Conservation (phyloP, 768 basidiomycete species). For the Postia placenta region DNA sequence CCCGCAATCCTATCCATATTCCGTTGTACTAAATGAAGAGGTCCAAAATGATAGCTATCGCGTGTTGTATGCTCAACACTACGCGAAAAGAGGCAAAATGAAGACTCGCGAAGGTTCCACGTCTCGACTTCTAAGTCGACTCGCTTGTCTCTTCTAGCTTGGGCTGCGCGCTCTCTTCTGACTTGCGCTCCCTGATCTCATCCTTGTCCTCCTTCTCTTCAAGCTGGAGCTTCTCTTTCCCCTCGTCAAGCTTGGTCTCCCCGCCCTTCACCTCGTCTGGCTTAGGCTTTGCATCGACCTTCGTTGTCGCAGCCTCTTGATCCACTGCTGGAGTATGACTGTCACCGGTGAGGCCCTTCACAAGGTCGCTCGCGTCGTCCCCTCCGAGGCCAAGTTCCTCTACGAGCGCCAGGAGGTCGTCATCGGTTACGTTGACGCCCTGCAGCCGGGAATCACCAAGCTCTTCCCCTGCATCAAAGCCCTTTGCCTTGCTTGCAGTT, state of each 20-base stretch:
- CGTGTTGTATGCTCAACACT: no score
- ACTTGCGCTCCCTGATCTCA: no score
- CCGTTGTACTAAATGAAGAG: no score
- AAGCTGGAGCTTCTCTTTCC: conserved; percentile 6
- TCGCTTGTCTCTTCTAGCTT: no score
- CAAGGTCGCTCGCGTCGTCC: conserved; percentile 72
- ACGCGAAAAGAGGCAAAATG: no score
- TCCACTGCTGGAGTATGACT: conserved; percentile 10
- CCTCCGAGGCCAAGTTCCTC: conserved; percentile 71
- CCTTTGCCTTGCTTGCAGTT: conserved; percentile 32
- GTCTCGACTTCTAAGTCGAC: no score
- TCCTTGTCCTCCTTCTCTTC: conserved; percentile 9
- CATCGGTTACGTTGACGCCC: conserved; percentile 71
- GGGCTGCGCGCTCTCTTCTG: no score
- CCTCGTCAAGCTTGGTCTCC: background rate
- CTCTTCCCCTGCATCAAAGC: conserved; percentile 62
- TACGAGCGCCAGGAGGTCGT: conserved; percentile 65
- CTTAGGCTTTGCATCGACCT: background rate
- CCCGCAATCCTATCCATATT: no score
- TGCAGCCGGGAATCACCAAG: conserved; percentile 68
- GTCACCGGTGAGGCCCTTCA: conserved; percentile 44
- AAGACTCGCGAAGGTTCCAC: no score
- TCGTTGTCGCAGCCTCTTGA: conserved; percentile 7
- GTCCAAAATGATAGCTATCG: no score
- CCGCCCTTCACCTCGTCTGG: background rate